These are phyloP conservation scores for Globisporangium nodosum DNA, from an alignment of 352 stramenopile species.

Conservation along the genomic window DNA sequence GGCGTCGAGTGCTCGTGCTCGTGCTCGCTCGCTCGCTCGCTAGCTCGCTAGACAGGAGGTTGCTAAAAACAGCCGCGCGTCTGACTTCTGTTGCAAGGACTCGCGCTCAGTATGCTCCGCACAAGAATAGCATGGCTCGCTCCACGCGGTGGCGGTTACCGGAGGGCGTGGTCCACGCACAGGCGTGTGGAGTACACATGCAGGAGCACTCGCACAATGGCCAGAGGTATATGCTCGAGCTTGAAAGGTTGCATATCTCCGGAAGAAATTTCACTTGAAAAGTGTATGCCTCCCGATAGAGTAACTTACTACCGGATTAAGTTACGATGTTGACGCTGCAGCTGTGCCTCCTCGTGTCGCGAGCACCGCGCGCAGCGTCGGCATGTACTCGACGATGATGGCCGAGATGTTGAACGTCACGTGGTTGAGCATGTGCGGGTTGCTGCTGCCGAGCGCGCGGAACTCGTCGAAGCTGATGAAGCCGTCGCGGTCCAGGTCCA, in stretches of 20 bases:
- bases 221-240: not conserved
- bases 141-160: too few relatives aligned
- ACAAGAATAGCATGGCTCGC: too few relatives aligned
- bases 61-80: not conserved
- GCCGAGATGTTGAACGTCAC: slow-evolving; percentile 77
- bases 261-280: not conserved
- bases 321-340: not conserved
- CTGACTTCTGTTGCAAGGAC: not conserved
- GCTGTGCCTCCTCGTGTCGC: slow-evolving; percentile 16
- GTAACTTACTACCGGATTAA: not conserved
- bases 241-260: not conserved
- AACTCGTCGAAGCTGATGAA: slow-evolving; percentile 81
- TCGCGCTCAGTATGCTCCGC: slow-evolving; percentile 4
- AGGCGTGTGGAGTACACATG: too few relatives aligned
- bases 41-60: not conserved
- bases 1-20: not conserved
- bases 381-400: slow-evolving; percentile 75
- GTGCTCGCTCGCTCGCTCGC: not conserved
- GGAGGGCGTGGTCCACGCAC: too few relatives aligned
- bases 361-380: slow-evolving; percentile 44
- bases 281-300: not conserved
- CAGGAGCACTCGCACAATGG: too few relatives aligned
- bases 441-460: slow-evolving; percentile 42
- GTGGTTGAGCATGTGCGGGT: slow-evolving; percentile 76
- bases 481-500: slow-evolving; percentile 59